A percentile compares a stretch with the other conserved stretches of the same genome.
phyloP scores from a whole-genome alignment of 139 green algal species.

The Monoraphidium neglectum region DNA sequence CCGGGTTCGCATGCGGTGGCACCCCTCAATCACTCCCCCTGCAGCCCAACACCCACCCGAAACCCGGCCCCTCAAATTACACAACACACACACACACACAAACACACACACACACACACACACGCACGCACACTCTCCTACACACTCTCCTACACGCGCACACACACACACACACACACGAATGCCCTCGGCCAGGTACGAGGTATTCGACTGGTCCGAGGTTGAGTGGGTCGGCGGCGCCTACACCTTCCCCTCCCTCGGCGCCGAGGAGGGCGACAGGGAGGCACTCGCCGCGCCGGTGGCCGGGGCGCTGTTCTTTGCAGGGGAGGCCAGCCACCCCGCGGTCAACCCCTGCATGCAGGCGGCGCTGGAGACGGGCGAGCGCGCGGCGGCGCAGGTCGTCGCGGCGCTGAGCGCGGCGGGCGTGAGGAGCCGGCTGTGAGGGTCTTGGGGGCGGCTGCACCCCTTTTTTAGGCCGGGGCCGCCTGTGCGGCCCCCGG shows the following conservation, averaged over 20 bases:
- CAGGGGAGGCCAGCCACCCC: conserved; percentile 78
- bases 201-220: conserved; percentile 77
- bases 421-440: conserved; percentile 40
- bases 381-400: conserved; percentile 63
- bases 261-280: conserved; percentile 57
- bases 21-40: no score
- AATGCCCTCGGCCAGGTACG: no score
- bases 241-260: conserved; percentile 75
- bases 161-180: no score
- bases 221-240: conserved; percentile 66
- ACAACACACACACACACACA: no score
- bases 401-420: not conserved
- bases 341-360: conserved; percentile 87
- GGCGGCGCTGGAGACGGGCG: conserved; percentile 72
- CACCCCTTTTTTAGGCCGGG: no score
- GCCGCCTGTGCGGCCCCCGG: no score
- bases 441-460: not conserved
- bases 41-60: no score
- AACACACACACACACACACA: no score
- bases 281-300: conserved; percentile 62
- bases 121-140: no score
- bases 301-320: conserved; percentile 73
- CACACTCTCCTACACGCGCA: no score
- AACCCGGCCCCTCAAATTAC: no score
- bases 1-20: no score